Evolutionary conservation across 805 yeast species (phyloP).

Genomic region (Millerozyma acaciae): DNA sequence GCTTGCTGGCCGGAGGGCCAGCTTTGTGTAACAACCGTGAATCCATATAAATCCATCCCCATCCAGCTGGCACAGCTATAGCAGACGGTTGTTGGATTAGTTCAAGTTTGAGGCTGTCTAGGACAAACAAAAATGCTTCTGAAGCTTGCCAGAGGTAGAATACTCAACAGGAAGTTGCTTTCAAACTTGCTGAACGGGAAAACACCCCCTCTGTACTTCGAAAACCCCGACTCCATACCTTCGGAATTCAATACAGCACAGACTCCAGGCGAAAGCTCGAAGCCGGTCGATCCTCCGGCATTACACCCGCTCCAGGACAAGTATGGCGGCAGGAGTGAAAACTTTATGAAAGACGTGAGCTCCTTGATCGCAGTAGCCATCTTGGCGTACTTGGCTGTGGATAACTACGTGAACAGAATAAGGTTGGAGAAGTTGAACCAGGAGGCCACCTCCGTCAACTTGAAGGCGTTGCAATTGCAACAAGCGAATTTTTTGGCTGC

Average conservation of each 20-base stretch:
- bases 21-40: no score
- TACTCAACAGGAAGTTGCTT: no score
- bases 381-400: conserved; percentile 48
- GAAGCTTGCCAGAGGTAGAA: no score
- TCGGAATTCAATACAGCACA: conserved; percentile 9
- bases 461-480: conserved; percentile 36
- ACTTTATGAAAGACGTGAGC: conserved; percentile 33
- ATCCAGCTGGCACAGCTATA: no score
- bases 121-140: no score
- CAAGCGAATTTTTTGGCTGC: conserved; percentile 49
- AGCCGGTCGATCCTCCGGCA: not conserved
- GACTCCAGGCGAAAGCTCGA: conserved; percentile 3
- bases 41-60: no score
- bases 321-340: conserved; percentile 1
- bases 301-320: not conserved
- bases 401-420: conserved; percentile 43
- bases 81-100: no score
- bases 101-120: no score
- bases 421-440: conserved; percentile 30
- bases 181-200: conserved; percentile 1
- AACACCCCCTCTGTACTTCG: conserved; percentile 23
- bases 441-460: conserved; percentile 35
- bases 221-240: conserved; percentile 18
- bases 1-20: no score
- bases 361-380: conserved; percentile 40